Conservation (phyloP, 75 land plant species). For the Isoetes taiwanensis region DNA sequence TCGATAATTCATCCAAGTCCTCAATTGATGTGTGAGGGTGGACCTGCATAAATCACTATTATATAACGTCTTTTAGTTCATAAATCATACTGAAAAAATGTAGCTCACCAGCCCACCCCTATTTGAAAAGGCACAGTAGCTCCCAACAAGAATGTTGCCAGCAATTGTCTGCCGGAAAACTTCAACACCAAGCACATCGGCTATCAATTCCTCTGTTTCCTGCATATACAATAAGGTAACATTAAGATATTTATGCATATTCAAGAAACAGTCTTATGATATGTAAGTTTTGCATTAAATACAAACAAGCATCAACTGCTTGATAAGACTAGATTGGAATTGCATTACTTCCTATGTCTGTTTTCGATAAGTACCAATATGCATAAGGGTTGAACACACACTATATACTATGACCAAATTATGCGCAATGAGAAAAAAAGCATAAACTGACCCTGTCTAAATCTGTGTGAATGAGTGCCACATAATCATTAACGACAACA, state of each 20-base stretch:
- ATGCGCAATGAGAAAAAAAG: no score
- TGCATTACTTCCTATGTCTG: no score
- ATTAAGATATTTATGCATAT: neutral
- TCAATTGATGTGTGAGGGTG: conserved; percentile 93
- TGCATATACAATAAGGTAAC: conserved; percentile 11
- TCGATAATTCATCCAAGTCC: conserved; percentile 86
- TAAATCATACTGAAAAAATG: no score
- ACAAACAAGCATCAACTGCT: no score
- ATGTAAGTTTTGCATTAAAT: no score
- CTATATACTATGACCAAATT: no score
- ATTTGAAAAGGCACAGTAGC: conserved; percentile 69
- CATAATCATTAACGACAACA: conserved; percentile 88
- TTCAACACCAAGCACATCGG: conserved; percentile 91
- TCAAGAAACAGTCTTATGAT: no score
- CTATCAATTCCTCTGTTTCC: conserved; percentile 93
- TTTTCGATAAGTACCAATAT: no score
- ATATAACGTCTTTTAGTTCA: no score
- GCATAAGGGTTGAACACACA: no score
- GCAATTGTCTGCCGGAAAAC: conserved; percentile 98
- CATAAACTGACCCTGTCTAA: conserved; percentile 79
- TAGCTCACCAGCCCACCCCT: conserved; percentile 87
- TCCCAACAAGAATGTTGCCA: conserved; percentile 85
- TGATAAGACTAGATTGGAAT: no score
- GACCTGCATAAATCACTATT: conserved; percentile 28
- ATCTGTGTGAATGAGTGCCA: conserved; percentile 84